Percentiles rank a stretch among this genome's conserved stretches.
phyloP scores from a whole-genome alignment of 164 flowering plant genomes.

The Warburgia ugandensis region DNA sequence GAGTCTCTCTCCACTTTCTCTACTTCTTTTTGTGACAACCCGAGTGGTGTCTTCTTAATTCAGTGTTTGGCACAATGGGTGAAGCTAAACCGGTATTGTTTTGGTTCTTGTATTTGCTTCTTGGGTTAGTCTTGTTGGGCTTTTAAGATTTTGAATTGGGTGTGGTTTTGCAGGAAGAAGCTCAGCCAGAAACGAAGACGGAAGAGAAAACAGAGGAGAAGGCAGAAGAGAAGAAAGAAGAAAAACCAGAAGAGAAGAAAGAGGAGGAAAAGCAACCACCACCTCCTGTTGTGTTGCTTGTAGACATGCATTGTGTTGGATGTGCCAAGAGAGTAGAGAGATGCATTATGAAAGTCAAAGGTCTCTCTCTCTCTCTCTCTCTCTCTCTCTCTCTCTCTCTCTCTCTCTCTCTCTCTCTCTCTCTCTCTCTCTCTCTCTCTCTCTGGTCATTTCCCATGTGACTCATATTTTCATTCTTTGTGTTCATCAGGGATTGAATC shows the following conservation, averaged over 20 bases:
- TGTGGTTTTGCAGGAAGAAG: conserved; percentile 20
- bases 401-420: conserved; percentile 2
- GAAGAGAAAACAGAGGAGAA: conserved; percentile 29
- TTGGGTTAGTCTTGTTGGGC: not conserved
- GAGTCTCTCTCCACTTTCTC: conserved; percentile 13
- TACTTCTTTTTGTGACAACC: conserved; percentile 3
- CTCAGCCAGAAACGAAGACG: conserved; percentile 31
- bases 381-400: not conserved
- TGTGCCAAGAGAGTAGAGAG: conserved; percentile 88
- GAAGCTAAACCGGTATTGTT: conserved; percentile 46
- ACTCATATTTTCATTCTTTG: too few relatives aligned
- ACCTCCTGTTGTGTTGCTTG: conserved; percentile 52
- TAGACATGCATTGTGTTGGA: conserved; percentile 90
- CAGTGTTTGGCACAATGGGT: conserved; percentile 37
- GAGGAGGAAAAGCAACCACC: conserved; percentile 51
- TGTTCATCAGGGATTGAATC: conserved; percentile 28
- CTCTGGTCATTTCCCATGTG: not conserved
- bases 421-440: not conserved
- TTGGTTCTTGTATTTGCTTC: not conserved
- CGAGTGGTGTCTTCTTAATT: not conserved
- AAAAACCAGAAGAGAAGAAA: conserved; percentile 26
- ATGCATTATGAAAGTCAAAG: conserved; percentile 60
- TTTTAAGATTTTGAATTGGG: not conserved
- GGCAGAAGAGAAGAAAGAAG: conserved; percentile 26
- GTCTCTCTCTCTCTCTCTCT: conserved; percentile 20